phyloP scores from a whole-genome alignment of 495 filamentous ascomycete species.

The Penicillium chermesinum region DNA sequence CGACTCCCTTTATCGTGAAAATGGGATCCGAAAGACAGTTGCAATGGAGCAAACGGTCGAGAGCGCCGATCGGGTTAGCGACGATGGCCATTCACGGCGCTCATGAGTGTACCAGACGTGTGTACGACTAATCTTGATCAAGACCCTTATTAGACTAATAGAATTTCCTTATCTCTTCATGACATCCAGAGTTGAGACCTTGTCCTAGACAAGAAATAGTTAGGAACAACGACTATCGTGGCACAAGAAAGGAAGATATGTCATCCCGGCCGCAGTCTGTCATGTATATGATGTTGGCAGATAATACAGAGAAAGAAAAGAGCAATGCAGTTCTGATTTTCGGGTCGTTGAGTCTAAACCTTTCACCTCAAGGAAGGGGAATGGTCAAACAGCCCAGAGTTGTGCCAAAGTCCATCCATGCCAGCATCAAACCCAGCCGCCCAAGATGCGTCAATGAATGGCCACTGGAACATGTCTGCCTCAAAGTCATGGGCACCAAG shows the following conservation, averaged over 20 bases:
- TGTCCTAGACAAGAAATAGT: too few relatives aligned
- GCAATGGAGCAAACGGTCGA: constrained; percentile 32
- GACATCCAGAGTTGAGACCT: too few relatives aligned
- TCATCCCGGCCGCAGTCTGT: too few relatives aligned
- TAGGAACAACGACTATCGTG: too few relatives aligned
- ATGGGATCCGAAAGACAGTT: constrained; percentile 34
- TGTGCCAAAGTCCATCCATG: constrained; percentile 29
- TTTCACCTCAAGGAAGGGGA: constrained; percentile 14
- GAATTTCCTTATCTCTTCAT: too few relatives aligned
- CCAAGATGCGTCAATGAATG: constrained; percentile 42
- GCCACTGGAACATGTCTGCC: constrained; percentile 43
- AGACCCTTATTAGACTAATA: too few relatives aligned
- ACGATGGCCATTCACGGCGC: background rate
- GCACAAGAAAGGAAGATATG: too few relatives aligned
- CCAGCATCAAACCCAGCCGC: constrained; percentile 37
- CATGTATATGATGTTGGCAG: too few relatives aligned
- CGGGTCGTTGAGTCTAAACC: too few relatives aligned
- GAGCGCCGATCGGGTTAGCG: constrained; percentile 1
- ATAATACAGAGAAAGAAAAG: too few relatives aligned
- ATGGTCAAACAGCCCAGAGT: constrained; percentile 25
- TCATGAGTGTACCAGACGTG: constrained; percentile 3
- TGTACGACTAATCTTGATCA: too few relatives aligned
- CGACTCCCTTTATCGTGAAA: constrained; percentile 10
- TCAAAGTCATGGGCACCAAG: constrained; percentile 26
- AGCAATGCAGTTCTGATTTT: too few relatives aligned